These are phyloP conservation scores for Penicillium occitanis DNA, from an alignment of 2,329 filamentous ascomycete species.

Conservation along the genomic window DNA sequence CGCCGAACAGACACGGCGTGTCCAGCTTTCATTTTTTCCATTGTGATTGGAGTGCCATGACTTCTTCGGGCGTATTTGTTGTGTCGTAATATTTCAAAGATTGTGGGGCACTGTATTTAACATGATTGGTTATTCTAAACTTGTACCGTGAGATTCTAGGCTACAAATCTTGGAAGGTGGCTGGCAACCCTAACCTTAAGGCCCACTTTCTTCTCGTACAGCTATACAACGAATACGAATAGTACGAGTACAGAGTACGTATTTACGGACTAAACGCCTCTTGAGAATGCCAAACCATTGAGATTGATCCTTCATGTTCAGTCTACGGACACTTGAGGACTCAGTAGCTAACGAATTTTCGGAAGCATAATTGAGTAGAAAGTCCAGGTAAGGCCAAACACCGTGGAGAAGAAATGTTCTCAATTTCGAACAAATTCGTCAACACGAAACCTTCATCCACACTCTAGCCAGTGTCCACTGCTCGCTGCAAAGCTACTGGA, in stretches of 20 bases:
- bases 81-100: neutral
- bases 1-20: neutral
- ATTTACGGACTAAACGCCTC: neutral
- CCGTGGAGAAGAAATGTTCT: neutral
- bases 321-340: too few relatives aligned
- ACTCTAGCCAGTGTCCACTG: neutral
- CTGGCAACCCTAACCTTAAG: constrained; percentile 15
- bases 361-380: neutral
- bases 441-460: neutral
- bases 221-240: too few relatives aligned
- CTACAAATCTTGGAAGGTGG: constrained; percentile 2
- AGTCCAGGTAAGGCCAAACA: neutral
- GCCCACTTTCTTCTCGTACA: neutral
- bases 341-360: neutral
- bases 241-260: neutral
- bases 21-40: neutral
- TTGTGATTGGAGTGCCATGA: neutral
- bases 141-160: neutral
- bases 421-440: neutral
- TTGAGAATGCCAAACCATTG: neutral
- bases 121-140: neutral
- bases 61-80: neutral
- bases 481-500: neutral
- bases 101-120: neutral
- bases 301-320: neutral